Evolutionary conservation across 371 early-diverging fungal genomes (phyloP), one percentile per base, ranked within the genome.

Genomic region (Entomophthora muscae): DNA sequence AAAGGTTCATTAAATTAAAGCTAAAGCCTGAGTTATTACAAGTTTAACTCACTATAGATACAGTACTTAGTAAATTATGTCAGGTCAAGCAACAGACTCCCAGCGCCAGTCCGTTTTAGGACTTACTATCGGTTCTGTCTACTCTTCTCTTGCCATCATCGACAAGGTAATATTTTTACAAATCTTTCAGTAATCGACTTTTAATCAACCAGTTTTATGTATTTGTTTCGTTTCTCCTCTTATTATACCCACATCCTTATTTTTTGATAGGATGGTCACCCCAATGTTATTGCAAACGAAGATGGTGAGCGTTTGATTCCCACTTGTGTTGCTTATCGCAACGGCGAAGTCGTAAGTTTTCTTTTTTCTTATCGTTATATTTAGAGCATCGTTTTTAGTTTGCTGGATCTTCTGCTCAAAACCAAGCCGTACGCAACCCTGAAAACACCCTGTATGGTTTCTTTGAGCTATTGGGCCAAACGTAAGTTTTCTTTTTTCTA

Each of bases 301-400:
- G 97, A 96, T 72, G 97, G 97, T 76, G 94, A 94, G 73, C 81
- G 95, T 70, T 86, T 88, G 75, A 93, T 93, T 68, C 91, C 97
- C 57, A 83, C 90, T 57, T 86, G 83, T 71, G 85, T 95, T 63
- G 91, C 93, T 67, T 92, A 90, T 81, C 83, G 88, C n/a, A 88
- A 84, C 58, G 84, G 85, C 61, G 95, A 94, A 71, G 89, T 86
- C 75, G 86, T 83, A 68, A 64, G 55, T 52, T 21, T 21, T 53
- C 3, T 10, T 56, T 3, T 13, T 52, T 33, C 7, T 26, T 26
- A 57, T 22, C 26, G 55, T 30, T 54, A 52, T 26, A 32, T n/a
- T 61, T 42, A 52, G 42, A 17, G 42, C 63, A 32, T 26, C 23
- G 28, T 55, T n/a, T 64, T n/a, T 64, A 91, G 89, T 78, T 91